A percentile compares a stretch with the other conserved stretches of the same genome.
phyloP scores from a whole-genome alignment of 306 rosid species.

The Prunus mira region DNA sequence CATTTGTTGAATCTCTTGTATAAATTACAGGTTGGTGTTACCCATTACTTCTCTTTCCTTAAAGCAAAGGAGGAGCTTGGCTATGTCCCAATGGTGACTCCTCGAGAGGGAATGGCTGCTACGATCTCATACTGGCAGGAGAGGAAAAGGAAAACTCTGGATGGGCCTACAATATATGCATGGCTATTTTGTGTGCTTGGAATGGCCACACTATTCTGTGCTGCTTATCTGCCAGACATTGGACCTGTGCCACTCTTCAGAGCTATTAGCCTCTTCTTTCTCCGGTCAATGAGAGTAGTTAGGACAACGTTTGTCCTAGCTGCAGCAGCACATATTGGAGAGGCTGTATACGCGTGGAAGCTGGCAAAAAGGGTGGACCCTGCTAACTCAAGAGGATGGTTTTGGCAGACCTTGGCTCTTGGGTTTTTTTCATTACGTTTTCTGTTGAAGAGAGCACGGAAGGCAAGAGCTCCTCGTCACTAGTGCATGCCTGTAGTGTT shows the following conservation, averaged over 20 bases:
- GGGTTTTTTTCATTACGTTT: conserved; percentile 78
- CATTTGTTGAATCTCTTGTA: conserved; percentile 9
- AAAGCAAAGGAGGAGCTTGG: conserved; percentile 92
- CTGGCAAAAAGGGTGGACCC: conserved; percentile 80
- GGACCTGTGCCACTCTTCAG: conserved; percentile 59
- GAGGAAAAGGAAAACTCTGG: conserved; percentile 53
- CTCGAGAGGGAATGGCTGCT: conserved; percentile 80
- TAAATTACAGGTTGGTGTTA: conserved; percentile 71
- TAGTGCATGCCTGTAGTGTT: background rate
- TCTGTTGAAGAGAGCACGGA: conserved; percentile 56
- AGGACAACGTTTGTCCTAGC: conserved; percentile 48
- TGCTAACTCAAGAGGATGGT: conserved; percentile 70
- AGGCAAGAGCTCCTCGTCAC: background rate
- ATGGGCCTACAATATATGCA: conserved; percentile 68
- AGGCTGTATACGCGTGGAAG: conserved; percentile 71
- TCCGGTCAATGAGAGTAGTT: conserved; percentile 55
- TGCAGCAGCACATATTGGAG: conserved; percentile 39
- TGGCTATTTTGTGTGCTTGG: conserved; percentile 71
- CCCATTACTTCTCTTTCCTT: conserved; percentile 76
- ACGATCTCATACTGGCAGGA: conserved; percentile 89
- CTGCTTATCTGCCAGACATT: conserved; percentile 63
- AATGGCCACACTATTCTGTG: conserved; percentile 58
- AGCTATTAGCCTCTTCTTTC: conserved; percentile 48
- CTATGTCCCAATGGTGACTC: conserved; percentile 64
- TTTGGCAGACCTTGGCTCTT: conserved; percentile 76